Conservation (phyloP, 768 basidiomycete species). For the Boletus rubropictus region DNA sequence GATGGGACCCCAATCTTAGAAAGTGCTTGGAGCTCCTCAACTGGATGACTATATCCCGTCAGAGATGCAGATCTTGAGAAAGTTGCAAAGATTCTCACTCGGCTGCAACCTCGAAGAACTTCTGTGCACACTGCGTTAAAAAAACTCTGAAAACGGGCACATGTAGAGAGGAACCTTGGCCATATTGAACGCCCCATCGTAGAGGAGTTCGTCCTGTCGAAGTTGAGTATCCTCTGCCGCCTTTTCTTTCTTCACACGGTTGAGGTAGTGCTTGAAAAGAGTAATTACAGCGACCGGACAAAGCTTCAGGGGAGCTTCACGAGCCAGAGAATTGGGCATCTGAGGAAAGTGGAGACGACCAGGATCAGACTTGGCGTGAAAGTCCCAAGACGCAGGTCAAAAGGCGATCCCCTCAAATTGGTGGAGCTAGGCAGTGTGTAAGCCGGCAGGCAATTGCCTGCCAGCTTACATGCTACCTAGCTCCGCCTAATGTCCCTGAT, state of each 20-base stretch:
- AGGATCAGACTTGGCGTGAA: not conserved
- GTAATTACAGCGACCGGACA: constrained; percentile 72
- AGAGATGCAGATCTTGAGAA: not conserved
- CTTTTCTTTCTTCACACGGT: constrained; percentile 46
- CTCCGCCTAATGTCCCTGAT: no score
- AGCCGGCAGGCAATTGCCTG: no score
- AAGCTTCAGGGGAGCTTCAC: constrained; percentile 57
- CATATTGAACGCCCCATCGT: constrained; percentile 73
- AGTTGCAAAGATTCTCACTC: constrained; percentile 39
- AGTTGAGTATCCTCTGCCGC: constrained; percentile 40
- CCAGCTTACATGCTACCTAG: no score
- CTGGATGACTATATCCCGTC: constrained; percentile 54
- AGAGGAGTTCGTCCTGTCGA: constrained; percentile 70
- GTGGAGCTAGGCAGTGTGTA: no score
- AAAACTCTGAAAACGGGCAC: not conserved
- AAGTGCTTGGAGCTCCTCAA: constrained; percentile 77
- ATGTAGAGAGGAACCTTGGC: constrained; percentile 48
- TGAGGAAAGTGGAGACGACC: not conserved
- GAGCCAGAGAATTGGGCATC: constrained; percentile 52
- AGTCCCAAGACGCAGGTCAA: not conserved
- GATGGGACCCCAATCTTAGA: constrained; percentile 78
- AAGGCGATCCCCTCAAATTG: not conserved
- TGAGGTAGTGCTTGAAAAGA: constrained; percentile 82
- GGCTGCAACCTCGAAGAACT: constrained; percentile 70
- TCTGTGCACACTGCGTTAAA: constrained; percentile 32